Base-by-base conservation (phyloP, 1,284 basidiomycete genomes). In the Ganoderma lucidum region DNA sequence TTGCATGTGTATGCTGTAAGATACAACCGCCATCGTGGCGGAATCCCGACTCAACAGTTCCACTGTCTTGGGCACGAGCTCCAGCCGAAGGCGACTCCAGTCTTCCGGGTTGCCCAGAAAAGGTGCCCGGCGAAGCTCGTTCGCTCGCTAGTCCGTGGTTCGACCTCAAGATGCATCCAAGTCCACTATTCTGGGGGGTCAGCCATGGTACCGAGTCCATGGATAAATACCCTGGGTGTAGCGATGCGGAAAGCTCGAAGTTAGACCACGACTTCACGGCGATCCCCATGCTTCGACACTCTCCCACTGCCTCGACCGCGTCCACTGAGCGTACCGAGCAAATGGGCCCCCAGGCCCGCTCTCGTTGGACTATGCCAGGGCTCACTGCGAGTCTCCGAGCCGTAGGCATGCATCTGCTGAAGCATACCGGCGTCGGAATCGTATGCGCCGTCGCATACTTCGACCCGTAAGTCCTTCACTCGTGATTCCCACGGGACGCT, bases 391-490 rank as follows among this genome's bases (percentile, higher is more conserved):
- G 48, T 30, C 12, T 48, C 14, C 58, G 59, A 41, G 28, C 58
- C 10, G 62, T 84, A 51, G 74, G 77, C 58, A 78, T 80, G 66
- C 86, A 87, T 70, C 74, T 79, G 56, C 77, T 78, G 8, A 84
- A 79, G 70, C 86, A 87, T 66, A 82, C 81, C 0, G 86, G 86
- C 15, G 81, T 84, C 53, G 86, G 86, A 28, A 77, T 87, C 32
- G 80, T 87, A 28, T 86, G 86, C 64, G 82, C 86, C 6, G 86
- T 87, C 19, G 86, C 86, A 1, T 87, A 87, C 74, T 87, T 87
- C 72, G 86, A 87, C 69, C 86, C 86, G 86, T 87, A 65, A 76
- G 53, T 35, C 6, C 30, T 17, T 6, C 30, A 32, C 85, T 77
- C 15, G 6, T 3, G 53, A 14, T 17, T n/a, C 44, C 30, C 19